Percentiles rank a stretch among this genome's conserved stretches.
These are phyloP conservation scores for Toxicodendron radicans DNA, from an alignment of 345 rosid genomes.

Conservation along the genomic window DNA sequence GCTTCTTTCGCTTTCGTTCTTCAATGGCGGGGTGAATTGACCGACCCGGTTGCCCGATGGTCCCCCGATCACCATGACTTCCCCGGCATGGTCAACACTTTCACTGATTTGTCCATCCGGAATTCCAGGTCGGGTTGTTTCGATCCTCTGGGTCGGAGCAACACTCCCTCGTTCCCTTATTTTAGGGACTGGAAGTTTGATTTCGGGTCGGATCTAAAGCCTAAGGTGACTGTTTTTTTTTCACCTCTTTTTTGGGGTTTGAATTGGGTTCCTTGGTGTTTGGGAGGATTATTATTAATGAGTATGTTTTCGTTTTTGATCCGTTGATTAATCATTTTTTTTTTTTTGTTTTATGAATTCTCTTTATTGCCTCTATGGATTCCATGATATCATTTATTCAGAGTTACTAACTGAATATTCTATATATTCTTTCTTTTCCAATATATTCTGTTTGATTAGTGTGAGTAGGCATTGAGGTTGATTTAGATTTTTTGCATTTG, in stretches of 20 bases:
- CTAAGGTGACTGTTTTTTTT: constrained; percentile 70
- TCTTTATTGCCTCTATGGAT: background rate
- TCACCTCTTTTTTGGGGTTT: background rate
- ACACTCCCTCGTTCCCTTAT: constrained; percentile 66
- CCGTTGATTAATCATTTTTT: background rate
- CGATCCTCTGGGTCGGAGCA: constrained; percentile 59
- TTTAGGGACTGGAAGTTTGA: constrained; percentile 64
- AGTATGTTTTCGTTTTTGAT: background rate
- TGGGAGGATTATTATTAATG: no score
- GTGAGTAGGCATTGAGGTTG: no score
- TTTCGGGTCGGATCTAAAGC: constrained; percentile 65
- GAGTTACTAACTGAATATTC: background rate
- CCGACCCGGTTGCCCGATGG: constrained; percentile 51
- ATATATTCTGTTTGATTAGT: background rate
- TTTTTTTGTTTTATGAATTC: background rate
- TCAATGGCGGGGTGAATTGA: constrained; percentile 62
- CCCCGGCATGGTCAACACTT: constrained; percentile 53
- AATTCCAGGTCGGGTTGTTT: constrained; percentile 51
- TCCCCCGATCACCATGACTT: constrained; percentile 47
- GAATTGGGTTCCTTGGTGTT: background rate
- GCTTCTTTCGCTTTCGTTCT: constrained; percentile 65
- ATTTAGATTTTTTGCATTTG: no score
- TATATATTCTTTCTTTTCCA: background rate
- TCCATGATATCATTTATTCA: no score
- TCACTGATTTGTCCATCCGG: constrained; percentile 12